A percentile compares a stretch with the other conserved stretches of the same genome.
phyloP scores from a whole-genome alignment of 148 eudicot genomes.

The Hydrangea macrophylla region DNA sequence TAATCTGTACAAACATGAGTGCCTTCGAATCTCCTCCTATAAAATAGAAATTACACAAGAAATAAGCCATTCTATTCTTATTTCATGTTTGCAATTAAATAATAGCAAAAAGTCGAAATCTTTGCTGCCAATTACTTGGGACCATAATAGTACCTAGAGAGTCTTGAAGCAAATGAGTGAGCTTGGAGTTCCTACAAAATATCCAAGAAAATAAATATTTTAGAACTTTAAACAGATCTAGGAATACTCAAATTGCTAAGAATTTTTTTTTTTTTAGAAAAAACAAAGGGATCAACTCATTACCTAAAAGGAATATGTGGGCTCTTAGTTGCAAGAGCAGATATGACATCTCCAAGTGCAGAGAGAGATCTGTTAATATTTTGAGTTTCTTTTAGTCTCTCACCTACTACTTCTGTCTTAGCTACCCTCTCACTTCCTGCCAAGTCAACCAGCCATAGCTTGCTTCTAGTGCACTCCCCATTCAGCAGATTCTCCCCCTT shows the following conservation, averaged over 20 bases:
- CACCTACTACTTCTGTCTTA: conserved; percentile 92
- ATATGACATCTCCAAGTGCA: conserved; percentile 93
- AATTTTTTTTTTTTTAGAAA: too few species aligned
- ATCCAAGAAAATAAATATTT: background rate
- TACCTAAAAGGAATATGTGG: conserved; percentile 87
- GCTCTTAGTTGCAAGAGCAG: conserved; percentile 83
- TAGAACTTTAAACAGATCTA: background rate
- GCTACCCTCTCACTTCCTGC: conserved; percentile 96
- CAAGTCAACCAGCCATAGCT: conserved; percentile 86
- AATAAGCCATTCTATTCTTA: background rate
- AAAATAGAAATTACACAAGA: conserved; percentile 8
- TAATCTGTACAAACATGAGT: conserved; percentile 92
- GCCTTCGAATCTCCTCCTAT: conserved; percentile 95
- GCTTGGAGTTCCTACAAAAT: conserved; percentile 83
- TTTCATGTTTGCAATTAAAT: background rate
- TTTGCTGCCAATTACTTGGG: background rate
- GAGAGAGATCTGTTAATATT: conserved; percentile 90
- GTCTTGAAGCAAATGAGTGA: conserved; percentile 95
- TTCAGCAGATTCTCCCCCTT: conserved; percentile 77
- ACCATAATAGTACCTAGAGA: conserved; percentile 63
- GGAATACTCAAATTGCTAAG: background rate
- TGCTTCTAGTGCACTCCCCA: conserved; percentile 90
- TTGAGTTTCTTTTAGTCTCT: conserved; percentile 83
- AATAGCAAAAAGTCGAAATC: background rate
- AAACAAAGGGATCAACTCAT: background rate